A percentile compares a stretch with the other conserved stretches of the same genome.
phyloP scores from a whole-genome alignment of 306 rosid genomes.

The Purshia tridentata region DNA sequence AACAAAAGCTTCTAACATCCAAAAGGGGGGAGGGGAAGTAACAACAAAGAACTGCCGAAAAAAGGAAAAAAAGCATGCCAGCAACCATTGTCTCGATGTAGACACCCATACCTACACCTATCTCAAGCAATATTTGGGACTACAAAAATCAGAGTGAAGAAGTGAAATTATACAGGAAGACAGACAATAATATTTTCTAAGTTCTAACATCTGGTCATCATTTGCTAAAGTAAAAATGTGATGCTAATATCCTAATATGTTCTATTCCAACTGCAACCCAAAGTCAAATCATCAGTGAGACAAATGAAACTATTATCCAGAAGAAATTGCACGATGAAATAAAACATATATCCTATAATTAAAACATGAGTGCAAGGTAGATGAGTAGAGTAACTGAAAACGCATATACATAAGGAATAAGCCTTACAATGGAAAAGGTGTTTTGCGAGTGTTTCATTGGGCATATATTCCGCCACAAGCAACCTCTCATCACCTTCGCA shows the following conservation, averaged over 20 bases:
- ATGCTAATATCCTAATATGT: background rate
- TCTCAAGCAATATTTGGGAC: background rate
- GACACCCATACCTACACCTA: background rate
- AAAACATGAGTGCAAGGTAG: background rate
- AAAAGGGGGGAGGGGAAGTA: background rate
- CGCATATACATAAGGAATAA: slow-evolving; percentile 4
- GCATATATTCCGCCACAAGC: slow-evolving; percentile 82
- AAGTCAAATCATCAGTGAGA: background rate
- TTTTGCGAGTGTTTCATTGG: slow-evolving; percentile 76
- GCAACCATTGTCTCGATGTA: background rate
- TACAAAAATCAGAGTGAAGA: background rate
- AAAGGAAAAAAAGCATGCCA: background rate
- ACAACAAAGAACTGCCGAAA: background rate
- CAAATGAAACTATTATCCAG: background rate
- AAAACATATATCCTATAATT: background rate
- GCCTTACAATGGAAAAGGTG: slow-evolving; percentile 78
- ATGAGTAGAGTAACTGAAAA: background rate
- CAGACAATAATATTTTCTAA: background rate
- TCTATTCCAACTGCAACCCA: background rate
- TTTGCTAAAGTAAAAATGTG: background rate
- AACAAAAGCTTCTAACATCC: background rate
- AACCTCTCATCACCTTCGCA: slow-evolving; percentile 78
- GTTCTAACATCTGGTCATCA: background rate
- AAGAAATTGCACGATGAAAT: background rate
- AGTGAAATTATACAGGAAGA: background rate